These are phyloP conservation scores for Debaryomyces hansenii DNA, from an alignment of 805 yeast genomes.

Conservation along the genomic window DNA sequence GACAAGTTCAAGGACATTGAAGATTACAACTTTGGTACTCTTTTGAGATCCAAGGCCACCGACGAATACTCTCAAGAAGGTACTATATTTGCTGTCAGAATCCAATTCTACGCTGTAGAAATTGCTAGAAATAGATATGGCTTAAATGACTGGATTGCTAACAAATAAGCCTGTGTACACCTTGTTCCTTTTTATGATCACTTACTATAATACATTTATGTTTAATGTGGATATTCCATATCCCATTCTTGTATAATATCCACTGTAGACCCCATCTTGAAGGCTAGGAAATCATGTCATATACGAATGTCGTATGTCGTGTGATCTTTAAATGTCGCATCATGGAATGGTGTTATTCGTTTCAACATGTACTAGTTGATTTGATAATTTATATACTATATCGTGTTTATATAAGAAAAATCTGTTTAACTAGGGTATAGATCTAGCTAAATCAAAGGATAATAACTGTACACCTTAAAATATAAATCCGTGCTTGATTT, in stretches of 20 bases:
- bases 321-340: not conserved
- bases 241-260: too few relatives aligned
- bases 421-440: too few relatives aligned
- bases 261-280: too few relatives aligned
- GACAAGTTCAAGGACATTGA: constrained; percentile 81
- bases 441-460: not conserved
- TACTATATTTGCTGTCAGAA: constrained; percentile 87
- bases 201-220: too few relatives aligned
- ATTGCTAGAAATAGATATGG: constrained; percentile 90
- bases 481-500: not conserved
- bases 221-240: too few relatives aligned
- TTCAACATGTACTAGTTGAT: too few relatives aligned
- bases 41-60: constrained; percentile 69
- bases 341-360: too few relatives aligned
- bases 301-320: not conserved
- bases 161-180: constrained; percentile 7
- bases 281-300: too few relatives aligned
- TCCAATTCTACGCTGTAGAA: constrained; percentile 94
- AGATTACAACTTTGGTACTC: constrained; percentile 94
- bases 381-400: too few relatives aligned
- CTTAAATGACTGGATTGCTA: constrained; percentile 81
- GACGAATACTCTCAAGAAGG: constrained; percentile 80
- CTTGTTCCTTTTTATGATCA: too few relatives aligned
- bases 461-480: not conserved
- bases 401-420: too few relatives aligned